Conservation (phyloP, 257 asterid species). For the Anisodus acutangulus region DNA sequence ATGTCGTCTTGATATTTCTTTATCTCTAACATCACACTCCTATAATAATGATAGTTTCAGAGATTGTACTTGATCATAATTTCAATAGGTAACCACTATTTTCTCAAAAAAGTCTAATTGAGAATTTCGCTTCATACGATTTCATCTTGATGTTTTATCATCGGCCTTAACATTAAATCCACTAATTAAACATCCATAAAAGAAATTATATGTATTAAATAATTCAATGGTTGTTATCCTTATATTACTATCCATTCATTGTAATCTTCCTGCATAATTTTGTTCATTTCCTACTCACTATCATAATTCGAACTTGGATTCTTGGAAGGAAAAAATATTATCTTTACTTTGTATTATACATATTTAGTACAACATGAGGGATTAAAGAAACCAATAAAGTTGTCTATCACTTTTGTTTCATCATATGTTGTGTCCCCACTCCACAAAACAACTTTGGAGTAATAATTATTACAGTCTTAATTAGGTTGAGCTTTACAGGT, state of each 20-base stretch:
- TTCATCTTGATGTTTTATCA: no score
- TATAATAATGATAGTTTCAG: no score
- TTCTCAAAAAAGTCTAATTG: no score
- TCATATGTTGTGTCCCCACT: constrained; percentile 1
- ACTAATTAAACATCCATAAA: no score
- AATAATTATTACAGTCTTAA: neutral
- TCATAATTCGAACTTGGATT: neutral
- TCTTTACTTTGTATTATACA: neutral
- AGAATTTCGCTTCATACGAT: no score
- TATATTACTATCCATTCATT: neutral
- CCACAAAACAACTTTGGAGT: neutral
- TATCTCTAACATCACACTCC: no score
- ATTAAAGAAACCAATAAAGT: neutral
- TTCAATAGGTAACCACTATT: no score
- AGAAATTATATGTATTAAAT: no score
- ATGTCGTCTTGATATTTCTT: no score
- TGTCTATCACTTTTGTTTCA: neutral
- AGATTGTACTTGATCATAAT: no score
- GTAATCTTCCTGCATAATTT: no score
- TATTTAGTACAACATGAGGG: neutral
- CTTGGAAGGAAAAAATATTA: neutral
- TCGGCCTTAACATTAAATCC: no score
- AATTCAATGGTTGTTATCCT: neutral
- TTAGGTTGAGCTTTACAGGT: constrained; percentile 2
- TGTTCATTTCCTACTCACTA: neutral